phyloP scores from a whole-genome alignment of 371 early-diverging fungal genomes.

The Phascolomyces articulosus region DNA sequence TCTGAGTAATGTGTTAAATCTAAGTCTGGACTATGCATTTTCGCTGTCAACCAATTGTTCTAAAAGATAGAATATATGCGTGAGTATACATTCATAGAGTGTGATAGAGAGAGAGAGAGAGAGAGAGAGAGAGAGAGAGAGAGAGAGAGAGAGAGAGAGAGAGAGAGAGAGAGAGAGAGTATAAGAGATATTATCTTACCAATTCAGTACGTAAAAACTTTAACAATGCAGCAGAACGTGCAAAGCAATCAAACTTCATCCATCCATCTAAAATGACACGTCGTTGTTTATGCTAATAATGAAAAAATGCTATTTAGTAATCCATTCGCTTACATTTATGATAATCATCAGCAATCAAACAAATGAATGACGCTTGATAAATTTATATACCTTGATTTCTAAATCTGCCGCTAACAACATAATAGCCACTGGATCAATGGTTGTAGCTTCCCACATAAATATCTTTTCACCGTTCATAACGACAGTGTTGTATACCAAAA shows the following conservation, averaged over 20 bases:
- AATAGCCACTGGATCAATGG: constrained; percentile 49
- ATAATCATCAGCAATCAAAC: too few species aligned
- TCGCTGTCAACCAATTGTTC: constrained; percentile 36
- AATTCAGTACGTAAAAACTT: constrained; percentile 60
- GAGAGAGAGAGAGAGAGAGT: too few species aligned
- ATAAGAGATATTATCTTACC: constrained; percentile 28
- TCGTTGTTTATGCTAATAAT: constrained; percentile 58
- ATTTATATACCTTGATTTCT: constrained; percentile 52
- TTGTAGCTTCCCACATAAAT: constrained; percentile 60
- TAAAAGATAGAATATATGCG: constrained; percentile 9
- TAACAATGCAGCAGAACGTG: constrained; percentile 62
- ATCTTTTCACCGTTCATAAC: constrained; percentile 55
- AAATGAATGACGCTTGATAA: too few species aligned
- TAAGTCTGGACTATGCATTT: constrained; percentile 41
- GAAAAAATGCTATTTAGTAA: not conserved
- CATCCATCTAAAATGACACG: constrained; percentile 60
- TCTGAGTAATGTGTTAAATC: constrained; percentile 31
- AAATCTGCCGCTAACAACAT: constrained; percentile 61
- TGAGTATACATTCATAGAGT: not conserved
- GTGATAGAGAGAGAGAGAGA: not conserved
- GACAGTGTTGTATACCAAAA: constrained; percentile 61
- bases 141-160: too few species aligned
- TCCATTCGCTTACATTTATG: too few species aligned
- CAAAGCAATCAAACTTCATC: constrained; percentile 66
- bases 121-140: too few species aligned